These are phyloP conservation scores for Spirogloea muscicola DNA, from an alignment of 139 green algal species.

Conservation along the genomic window DNA sequence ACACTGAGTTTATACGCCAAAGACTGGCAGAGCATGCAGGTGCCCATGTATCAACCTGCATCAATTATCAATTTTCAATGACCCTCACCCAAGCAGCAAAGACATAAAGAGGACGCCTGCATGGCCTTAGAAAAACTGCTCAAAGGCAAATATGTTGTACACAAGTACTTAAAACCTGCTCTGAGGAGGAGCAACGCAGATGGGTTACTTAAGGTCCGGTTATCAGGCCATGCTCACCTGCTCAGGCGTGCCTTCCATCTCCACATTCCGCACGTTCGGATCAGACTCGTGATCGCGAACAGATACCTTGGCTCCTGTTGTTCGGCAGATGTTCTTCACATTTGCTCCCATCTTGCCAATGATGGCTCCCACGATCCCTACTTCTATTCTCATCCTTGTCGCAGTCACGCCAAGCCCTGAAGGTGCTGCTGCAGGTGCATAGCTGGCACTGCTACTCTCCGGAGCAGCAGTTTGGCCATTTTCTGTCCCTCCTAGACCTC, in stretches of 20 bases:
- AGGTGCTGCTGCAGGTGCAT: too few relatives aligned
- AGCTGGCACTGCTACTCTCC: too few relatives aligned
- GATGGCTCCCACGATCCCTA: slow-evolving; percentile 20
- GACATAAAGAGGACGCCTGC: not conserved
- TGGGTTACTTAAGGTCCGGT: slow-evolving; percentile 33
- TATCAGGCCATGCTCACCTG: slow-evolving; percentile 31
- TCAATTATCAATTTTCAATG: too few relatives aligned
- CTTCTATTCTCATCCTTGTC: slow-evolving; percentile 24
- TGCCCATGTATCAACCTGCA: too few relatives aligned
- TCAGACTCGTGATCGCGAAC: slow-evolving; percentile 30
- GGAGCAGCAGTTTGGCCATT: too few relatives aligned
- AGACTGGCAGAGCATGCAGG: slow-evolving; percentile 24
- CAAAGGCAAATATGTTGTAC: too few relatives aligned
- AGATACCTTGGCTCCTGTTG: slow-evolving; percentile 6
- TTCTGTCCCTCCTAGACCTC: too few relatives aligned
- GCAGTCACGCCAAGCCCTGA: not conserved
- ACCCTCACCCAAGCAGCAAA: too few relatives aligned
- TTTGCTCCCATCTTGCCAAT: slow-evolving; percentile 38
- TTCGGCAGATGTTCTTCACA: slow-evolving; percentile 18
- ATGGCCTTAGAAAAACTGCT: not conserved
- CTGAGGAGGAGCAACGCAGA: too few relatives aligned
- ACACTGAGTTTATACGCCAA: slow-evolving; percentile 6
- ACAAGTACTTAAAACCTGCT: too few relatives aligned
- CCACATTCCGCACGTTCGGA: slow-evolving; percentile 14
- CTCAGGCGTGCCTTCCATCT: slow-evolving; percentile 37